Evolutionary conservation across 169 alveolate species (phyloP).

Genomic region (Besnoitia besnoiti): DNA sequence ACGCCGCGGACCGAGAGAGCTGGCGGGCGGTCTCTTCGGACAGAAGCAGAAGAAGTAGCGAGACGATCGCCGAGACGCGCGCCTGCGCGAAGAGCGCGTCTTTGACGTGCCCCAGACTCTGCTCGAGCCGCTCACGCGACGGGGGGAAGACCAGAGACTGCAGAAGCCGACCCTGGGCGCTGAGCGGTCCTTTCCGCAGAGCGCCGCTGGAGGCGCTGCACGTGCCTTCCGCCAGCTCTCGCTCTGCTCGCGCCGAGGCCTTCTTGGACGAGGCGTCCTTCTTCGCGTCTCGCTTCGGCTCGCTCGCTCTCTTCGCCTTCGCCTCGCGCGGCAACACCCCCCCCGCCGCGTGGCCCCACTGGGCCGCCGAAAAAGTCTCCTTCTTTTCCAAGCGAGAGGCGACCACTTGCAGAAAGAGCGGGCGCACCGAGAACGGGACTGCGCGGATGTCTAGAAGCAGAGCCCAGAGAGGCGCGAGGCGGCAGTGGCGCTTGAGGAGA

Average conservation of each 20-base stretch:
- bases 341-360: not conserved
- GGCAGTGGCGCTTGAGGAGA: not conserved
- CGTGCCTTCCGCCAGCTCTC: not conserved
- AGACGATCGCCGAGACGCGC: not conserved
- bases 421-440: not conserved
- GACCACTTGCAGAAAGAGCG: constrained; percentile 3
- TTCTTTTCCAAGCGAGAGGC: not conserved
- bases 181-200: not conserved
- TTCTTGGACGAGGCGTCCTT: not conserved
- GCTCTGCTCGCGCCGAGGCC: not conserved
- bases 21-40: not conserved
- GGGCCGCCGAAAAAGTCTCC: not conserved
- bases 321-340: too few species aligned
- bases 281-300: not conserved
- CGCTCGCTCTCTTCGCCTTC: not conserved
- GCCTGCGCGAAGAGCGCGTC: not conserved
- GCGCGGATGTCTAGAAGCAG: constrained; percentile 8
- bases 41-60: not conserved
- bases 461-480: constrained; percentile 9
- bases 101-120: not conserved
- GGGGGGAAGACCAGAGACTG: not conserved
- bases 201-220: too few species aligned
- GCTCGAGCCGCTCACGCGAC: not conserved
- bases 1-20: not conserved
- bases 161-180: not conserved